Conservation (phyloP, 2,329 filamentous ascomycete genomes). For the Nectriaceae sp. region DNA sequence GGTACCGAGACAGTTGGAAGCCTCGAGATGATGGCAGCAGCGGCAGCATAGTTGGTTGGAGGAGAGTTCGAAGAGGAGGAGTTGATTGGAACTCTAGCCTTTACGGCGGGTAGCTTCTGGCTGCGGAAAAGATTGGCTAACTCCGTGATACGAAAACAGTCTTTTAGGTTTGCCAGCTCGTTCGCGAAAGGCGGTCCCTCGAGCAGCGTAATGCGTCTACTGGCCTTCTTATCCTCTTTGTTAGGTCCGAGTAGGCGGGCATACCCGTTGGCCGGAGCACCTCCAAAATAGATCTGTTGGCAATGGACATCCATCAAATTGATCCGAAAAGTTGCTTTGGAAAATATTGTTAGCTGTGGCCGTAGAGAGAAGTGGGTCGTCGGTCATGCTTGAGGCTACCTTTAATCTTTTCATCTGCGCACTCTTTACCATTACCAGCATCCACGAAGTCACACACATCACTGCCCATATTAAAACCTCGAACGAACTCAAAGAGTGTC, state of each 20-base stretch:
- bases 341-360: conserved; percentile 4
- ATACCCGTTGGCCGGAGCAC: conserved; percentile 43
- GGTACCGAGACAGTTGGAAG: not conserved
- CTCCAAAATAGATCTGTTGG: conserved; percentile 42
- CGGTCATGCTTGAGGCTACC: no score
- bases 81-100: not conserved
- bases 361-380: conserved; percentile 10
- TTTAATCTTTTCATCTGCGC: conserved; percentile 43
- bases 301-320: conserved; percentile 40
- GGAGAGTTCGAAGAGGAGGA: conserved; percentile 15
- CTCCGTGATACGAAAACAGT: conserved; percentile 26
- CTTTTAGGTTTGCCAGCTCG: conserved; percentile 35
- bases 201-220: conserved; percentile 37
- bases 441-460: conserved; percentile 41
- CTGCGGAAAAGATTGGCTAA: conserved; percentile 27
- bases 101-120: conserved; percentile 25
- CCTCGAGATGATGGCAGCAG: conserved; percentile 5
- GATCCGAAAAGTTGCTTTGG: conserved; percentile 36
- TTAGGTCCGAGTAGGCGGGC: conserved; percentile 40
- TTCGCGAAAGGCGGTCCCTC: conserved; percentile 40
- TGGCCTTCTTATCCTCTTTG: conserved; percentile 21
- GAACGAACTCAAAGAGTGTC: conserved; percentile 36
- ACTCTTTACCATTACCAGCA: conserved; percentile 45
- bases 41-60: conserved; percentile 18
- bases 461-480: conserved; percentile 43